Base-by-base conservation (phyloP, 1,139 yeast genomes). In the Spencermartinsiella ligniputridi region DNA sequence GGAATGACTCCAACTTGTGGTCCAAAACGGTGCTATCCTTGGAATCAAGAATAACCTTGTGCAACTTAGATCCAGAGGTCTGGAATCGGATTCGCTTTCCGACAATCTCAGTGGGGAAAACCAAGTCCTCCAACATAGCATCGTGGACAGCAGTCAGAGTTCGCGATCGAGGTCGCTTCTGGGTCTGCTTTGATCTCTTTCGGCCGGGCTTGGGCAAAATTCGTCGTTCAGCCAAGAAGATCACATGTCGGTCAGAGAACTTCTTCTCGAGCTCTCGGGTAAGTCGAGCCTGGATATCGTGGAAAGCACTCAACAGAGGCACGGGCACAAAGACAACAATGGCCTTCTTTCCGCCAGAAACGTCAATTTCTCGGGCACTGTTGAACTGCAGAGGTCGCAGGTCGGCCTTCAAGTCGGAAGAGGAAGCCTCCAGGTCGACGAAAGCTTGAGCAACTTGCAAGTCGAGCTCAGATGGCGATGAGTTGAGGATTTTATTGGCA, bases 91-190 rank as follows among this genome's bases (percentile, higher is more conserved):
- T 94, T 81, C 98, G 90, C 88, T 92, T 92, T 75, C 98, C 98
- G 65, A 86, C 81, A 68, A 92, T 92, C 80, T 92, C 97, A 66
- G 97, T 90, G 75, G 98, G 98, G 97, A 85, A 92, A 62, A 94
- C 98, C 71, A 92, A 82, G 77, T 92, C 98, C 77, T 92, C 98
- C 74, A 92, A 88, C 77, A 92, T 79, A 76, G 89, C 88, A 79
- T 92, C 97, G 76, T 92, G 98, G 63, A 92, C 98, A 69, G 97
- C 89, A 66, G 97, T 83, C 75, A 92, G 83, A 68, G 98, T 92
- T 85, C 98, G 89, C 67, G 97, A 90, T 81, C 96, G 87, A 75
- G 98, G 98, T 83, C 98, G 92, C 92, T 92, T 90, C 81, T 92
- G 98, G 67, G 75, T 78, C 74, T 83, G 85, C 81, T 90, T 86